Evolutionary conservation across 2,329 filamentous ascomycete species (phyloP).

Genomic region (Pseudomassariella vexata): DNA sequence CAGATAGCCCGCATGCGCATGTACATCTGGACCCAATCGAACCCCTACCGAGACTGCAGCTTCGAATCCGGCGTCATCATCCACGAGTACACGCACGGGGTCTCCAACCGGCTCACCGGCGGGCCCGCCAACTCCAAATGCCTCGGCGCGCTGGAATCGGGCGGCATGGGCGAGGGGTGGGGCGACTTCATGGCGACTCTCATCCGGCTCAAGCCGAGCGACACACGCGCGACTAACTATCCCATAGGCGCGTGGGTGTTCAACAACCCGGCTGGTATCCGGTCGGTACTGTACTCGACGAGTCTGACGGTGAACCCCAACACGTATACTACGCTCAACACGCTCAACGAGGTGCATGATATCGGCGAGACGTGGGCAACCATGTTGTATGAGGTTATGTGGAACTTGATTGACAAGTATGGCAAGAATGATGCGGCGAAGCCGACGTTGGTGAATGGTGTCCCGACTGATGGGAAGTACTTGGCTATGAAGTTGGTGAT

Average conservation of each 20-base stretch:
- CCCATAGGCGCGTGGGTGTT: conserved; percentile 39
- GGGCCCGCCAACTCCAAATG: conserved; percentile 48
- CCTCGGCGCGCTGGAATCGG: conserved; percentile 33
- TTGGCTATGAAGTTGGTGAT: conserved; percentile 44
- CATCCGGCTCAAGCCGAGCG: conserved; percentile 35
- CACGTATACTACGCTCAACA: conserved; percentile 33
- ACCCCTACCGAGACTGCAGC: conserved; percentile 44
- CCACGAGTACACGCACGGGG: conserved; percentile 52
- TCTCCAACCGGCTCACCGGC: conserved; percentile 54
- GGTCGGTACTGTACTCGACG: conserved; percentile 40
- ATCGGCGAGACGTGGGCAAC: conserved; percentile 44
- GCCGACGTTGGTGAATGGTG: conserved; percentile 33
- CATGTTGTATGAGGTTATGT: conserved; percentile 47
- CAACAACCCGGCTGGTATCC: conserved; percentile 32
- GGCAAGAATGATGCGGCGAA: conserved; percentile 35
- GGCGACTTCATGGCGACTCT: conserved; percentile 43
- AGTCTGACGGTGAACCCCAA: conserved; percentile 36
- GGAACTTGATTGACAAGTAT: conserved; percentile 45
- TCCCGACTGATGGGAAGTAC: conserved; percentile 41
- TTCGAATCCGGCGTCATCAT: conserved; percentile 57
- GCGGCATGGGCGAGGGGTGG: conserved; percentile 47
- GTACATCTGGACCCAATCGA: conserved; percentile 48
- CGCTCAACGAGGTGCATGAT: conserved; percentile 32
- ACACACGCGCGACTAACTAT: conserved; percentile 39
- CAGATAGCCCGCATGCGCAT: conserved; percentile 49